Conservation (phyloP, 2,329 filamentous ascomycete genomes). For the Ascochyta viciae-villosae region DNA sequence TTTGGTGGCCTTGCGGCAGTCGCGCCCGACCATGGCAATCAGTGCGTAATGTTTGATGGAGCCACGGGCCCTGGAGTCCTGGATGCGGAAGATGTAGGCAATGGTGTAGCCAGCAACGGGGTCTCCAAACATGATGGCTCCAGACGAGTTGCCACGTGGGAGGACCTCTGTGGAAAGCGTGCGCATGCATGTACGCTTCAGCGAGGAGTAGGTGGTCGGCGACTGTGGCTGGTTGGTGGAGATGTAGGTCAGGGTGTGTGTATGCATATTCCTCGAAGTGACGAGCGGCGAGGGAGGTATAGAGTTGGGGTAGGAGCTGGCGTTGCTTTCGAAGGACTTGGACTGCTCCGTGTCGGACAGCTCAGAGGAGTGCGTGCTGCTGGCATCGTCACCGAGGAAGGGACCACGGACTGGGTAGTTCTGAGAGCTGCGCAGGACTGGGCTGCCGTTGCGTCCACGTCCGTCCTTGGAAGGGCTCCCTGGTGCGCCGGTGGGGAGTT, state of each 20-base stretch:
- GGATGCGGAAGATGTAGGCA: slow-evolving; percentile 65
- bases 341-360: slow-evolving; percentile 49
- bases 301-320: slow-evolving; percentile 42
- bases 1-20: slow-evolving; percentile 58
- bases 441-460: slow-evolving; percentile 59
- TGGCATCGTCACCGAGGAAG: slow-evolving; percentile 35
- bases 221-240: slow-evolving; percentile 64
- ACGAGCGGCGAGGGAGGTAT: slow-evolving; percentile 53
- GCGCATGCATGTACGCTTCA: slow-evolving; percentile 65
- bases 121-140: slow-evolving; percentile 66
- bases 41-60: slow-evolving; percentile 64
- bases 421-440: slow-evolving; percentile 63
- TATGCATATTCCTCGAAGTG: slow-evolving; percentile 54
- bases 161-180: slow-evolving; percentile 65
- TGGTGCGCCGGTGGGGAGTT: slow-evolving; percentile 61
- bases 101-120: slow-evolving; percentile 64
- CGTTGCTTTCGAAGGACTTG: slow-evolving; percentile 45
- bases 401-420: slow-evolving; percentile 59
- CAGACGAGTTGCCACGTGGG: slow-evolving; percentile 62
- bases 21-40: slow-evolving; percentile 63
- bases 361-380: slow-evolving; percentile 47
- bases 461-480: slow-evolving; percentile 59
- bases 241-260: slow-evolving; percentile 64
- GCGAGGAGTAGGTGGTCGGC: slow-evolving; percentile 60
- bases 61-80: slow-evolving; percentile 64